Percentiles rank a stretch among this genome's conserved stretches.
Conservation (phyloP, 352 stramenopile genomes). For the Globisporangium recalcitrans region DNA sequence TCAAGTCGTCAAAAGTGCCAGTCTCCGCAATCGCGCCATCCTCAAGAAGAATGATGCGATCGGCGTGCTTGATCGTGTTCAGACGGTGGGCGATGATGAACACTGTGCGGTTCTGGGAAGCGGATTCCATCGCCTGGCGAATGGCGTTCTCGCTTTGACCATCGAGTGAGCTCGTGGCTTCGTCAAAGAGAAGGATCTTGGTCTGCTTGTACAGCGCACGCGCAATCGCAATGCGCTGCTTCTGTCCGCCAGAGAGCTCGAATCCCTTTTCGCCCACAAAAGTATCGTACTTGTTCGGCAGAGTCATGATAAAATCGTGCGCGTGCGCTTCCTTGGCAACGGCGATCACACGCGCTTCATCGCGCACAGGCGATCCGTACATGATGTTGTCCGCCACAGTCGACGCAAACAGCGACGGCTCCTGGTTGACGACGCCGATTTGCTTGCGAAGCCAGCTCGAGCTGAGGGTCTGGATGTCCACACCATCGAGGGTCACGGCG, state of each 20-base stretch:
- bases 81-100: constrained; percentile 85
- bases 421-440: constrained; percentile 86
- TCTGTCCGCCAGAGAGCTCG: constrained; percentile 95
- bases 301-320: constrained; percentile 70
- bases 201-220: constrained; percentile 78
- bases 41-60: constrained; percentile 80
- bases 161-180: constrained; percentile 82
- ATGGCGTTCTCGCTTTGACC: constrained; percentile 80
- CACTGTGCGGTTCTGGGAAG: constrained; percentile 63
- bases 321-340: constrained; percentile 69
- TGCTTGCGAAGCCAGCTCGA: constrained; percentile 75
- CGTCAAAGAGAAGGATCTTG: constrained; percentile 79
- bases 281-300: constrained; percentile 95
- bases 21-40: constrained; percentile 73
- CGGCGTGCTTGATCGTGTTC: constrained; percentile 81
- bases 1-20: constrained; percentile 73
- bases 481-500: constrained; percentile 57
- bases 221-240: constrained; percentile 91
- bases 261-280: constrained; percentile 96
- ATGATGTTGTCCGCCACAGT: constrained; percentile 86
- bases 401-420: constrained; percentile 76
- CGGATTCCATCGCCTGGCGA: constrained; percentile 52
- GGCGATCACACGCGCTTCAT: constrained; percentile 50
- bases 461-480: constrained; percentile 61
- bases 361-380: constrained; percentile 53